Evolutionary conservation across 2,329 filamentous ascomycete genomes (phyloP).

Genomic region (Ploettnerulaceae sp.): DNA sequence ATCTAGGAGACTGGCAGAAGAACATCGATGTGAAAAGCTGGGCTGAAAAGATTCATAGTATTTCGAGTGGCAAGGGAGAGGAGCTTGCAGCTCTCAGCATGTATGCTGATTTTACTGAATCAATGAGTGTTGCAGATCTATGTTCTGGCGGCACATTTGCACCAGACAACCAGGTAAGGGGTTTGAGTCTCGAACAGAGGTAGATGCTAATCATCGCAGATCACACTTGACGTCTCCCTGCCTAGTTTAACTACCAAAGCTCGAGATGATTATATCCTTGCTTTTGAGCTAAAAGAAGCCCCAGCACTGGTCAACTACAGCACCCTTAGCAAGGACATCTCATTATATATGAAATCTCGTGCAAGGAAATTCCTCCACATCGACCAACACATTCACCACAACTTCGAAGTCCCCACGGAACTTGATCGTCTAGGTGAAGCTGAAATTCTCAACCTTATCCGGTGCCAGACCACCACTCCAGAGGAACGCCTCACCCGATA

Average conservation of each 20-base stretch:
- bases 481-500: slow-evolving; percentile 39
- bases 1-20: slow-evolving; percentile 53
- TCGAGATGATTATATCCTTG: slow-evolving; percentile 50
- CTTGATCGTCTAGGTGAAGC: slow-evolving; percentile 24
- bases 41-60: slow-evolving; percentile 31
- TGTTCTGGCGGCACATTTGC: slow-evolving; percentile 35
- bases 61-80: slow-evolving; percentile 18
- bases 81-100: slow-evolving; percentile 41
- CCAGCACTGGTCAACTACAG: slow-evolving; percentile 33
- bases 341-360: slow-evolving; percentile 29
- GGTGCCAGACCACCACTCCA: slow-evolving; percentile 11
- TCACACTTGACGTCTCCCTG: slow-evolving; percentile 24
- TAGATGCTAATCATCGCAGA: slow-evolving; percentile 14
- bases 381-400: slow-evolving; percentile 23
- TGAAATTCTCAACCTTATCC: slow-evolving; percentile 25
- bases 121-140: slow-evolving; percentile 62
- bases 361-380: slow-evolving; percentile 28
- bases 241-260: slow-evolving; percentile 40
- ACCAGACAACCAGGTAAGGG: slow-evolving; percentile 25
- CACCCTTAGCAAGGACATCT: slow-evolving; percentile 22
- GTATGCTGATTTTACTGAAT: slow-evolving; percentile 51
- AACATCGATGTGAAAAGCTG: slow-evolving; percentile 39
- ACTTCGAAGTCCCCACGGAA: slow-evolving; percentile 22
- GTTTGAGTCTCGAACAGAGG: not conserved
- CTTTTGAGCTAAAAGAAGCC: slow-evolving; percentile 48